Base-by-base conservation (phyloP, 768 basidiomycete species). In the Lactarius tabidus region DNA sequence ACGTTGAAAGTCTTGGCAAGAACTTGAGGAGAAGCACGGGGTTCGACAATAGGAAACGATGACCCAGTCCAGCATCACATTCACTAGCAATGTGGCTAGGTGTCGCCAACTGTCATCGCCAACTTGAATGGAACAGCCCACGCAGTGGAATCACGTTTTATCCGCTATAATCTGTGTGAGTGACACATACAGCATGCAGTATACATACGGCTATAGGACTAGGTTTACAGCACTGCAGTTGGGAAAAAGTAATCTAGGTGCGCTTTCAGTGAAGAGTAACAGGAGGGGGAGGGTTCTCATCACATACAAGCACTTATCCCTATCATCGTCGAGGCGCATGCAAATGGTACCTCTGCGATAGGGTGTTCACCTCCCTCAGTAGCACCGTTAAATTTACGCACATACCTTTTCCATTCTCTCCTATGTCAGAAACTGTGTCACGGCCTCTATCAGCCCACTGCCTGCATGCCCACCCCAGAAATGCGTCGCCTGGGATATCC, bases 391-490 rank as follows among this genome's bases (percentile, higher is more conserved):
- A 1, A 23, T 15, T 26, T 6, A 51, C 26, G 14, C 23, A 51
- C 23, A 26, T 26, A 26, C 6, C 23, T 4, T 23, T 20, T 14
- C 38, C 29, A 29, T 52, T 14, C 8, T 6, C 10, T 17, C 54
- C 55, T 62, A 58, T 1, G 43, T 51, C 36, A 68, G 54, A 20
- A 68, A 68, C 43, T 55, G 53, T 0, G 60, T 62, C 35, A 68
- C 65, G 35, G 64, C 60, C 52, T 67, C 65, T n/a, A 69, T 52
- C 56, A 69, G 31, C 17, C 59, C 62, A n/a, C 59, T 38, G 36
- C 29, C 43, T n/a, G 66, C 66, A 52, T 57, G 60, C 26, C 69
- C 69, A 52, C 59, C 54, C 69, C 69, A 70, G 60, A 70, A 70
- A 58, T 70, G 69, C 23, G 69, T 57, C 38, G 63, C 69, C 23